Evolutionary conservation across 306 rosid genomes (phyloP).

Genomic region (Vicia sativa): DNA sequence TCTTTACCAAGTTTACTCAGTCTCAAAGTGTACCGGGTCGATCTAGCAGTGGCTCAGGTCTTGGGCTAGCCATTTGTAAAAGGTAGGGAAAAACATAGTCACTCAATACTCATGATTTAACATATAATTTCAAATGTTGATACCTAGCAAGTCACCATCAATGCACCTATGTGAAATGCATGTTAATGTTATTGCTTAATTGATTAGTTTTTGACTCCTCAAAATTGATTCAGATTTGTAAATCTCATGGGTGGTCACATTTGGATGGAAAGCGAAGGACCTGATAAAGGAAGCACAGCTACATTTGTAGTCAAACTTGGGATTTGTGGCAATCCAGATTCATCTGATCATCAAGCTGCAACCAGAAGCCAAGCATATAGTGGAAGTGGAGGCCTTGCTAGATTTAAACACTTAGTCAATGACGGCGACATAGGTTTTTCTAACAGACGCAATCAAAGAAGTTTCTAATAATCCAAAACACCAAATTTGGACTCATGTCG

Average conservation of each 20-base stretch:
- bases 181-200: no score
- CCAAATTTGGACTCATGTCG: conserved; percentile 1
- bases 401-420: conserved; percentile 52
- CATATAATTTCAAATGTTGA: no score
- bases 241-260: conserved; percentile 95
- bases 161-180: no score
- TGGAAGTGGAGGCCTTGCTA: conserved; percentile 70
- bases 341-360: conserved; percentile 45
- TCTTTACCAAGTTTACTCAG: conserved; percentile 77
- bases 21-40: conserved; percentile 60
- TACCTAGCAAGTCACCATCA: no score
- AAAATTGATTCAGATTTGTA: conserved; percentile 63
- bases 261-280: conserved; percentile 92
- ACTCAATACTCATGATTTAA: no score
- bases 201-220: no score
- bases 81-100: conserved; percentile 48
- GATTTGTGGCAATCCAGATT: conserved; percentile 56
- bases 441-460: conserved; percentile 63
- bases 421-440: conserved; percentile 48
- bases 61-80: conserved; percentile 92
- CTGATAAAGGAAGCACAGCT: conserved; percentile 68
- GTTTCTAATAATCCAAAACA: conserved; percentile 40
- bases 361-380: conserved; percentile 49
- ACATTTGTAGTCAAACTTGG: conserved; percentile 78
- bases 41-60: conserved; percentile 63